Conservation (phyloP, 345 rosid species). For the Euclidium syriacum region DNA sequence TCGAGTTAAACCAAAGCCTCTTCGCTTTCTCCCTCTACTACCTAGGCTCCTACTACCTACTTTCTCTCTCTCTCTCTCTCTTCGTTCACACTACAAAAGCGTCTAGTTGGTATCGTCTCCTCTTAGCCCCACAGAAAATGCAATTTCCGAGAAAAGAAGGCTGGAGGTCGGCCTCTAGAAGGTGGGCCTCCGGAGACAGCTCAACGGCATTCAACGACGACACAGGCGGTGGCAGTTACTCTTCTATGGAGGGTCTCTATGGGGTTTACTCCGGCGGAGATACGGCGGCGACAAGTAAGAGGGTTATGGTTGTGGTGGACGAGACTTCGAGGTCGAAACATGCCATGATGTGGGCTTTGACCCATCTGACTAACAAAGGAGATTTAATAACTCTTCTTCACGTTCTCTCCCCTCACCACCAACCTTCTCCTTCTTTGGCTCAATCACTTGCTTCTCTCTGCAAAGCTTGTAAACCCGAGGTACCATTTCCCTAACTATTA, state of each 20-base stretch:
- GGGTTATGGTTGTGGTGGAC: slow-evolving; percentile 92
- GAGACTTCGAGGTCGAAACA: slow-evolving; percentile 67
- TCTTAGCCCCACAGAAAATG: slow-evolving; percentile 9
- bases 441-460: slow-evolving; percentile 82
- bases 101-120: slow-evolving; percentile 9
- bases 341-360: slow-evolving; percentile 98
- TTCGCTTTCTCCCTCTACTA: slow-evolving; percentile 2
- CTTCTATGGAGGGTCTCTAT: slow-evolving; percentile 52
- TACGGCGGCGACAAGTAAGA: slow-evolving; percentile 51
- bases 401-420: slow-evolving; percentile 35
- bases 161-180: slow-evolving; percentile 51
- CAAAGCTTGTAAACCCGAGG: slow-evolving; percentile 92
- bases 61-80: slow-evolving; percentile 5
- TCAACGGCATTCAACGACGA: slow-evolving; percentile 23
- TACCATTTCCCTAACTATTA: slow-evolving; percentile 15
- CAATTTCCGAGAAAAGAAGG: slow-evolving; percentile 45
- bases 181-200: slow-evolving; percentile 44
- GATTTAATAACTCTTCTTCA: slow-evolving; percentile 84
- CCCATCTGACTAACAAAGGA: slow-evolving; percentile 74
- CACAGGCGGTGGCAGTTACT: slow-evolving; percentile 16
- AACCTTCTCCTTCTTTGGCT: slow-evolving; percentile 44
- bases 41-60: slow-evolving; percentile 15
- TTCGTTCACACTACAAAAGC: slow-evolving; percentile 11
- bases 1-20: slow-evolving; percentile 11
- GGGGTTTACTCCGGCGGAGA: slow-evolving; percentile 31